Conservation (phyloP, 805 yeast species). For the Tetrapisispora arboricola region DNA sequence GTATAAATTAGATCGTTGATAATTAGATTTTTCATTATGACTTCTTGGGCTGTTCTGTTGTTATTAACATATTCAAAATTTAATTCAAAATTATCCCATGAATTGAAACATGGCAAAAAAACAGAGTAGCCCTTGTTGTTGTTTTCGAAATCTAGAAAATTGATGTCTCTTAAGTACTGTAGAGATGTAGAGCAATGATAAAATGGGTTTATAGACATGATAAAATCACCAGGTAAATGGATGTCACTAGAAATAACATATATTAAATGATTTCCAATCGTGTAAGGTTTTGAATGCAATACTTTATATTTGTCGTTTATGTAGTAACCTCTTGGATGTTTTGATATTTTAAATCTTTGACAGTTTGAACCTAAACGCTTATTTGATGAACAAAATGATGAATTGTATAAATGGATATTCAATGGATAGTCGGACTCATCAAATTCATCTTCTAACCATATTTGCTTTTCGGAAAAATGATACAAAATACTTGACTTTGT, state of each 20-base stretch:
- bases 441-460: conserved; percentile 16
- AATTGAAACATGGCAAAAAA: conserved; percentile 64
- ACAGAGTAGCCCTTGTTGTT: conserved; percentile 61
- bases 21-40: conserved; percentile 47
- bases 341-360: conserved; percentile 43
- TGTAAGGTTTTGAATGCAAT: conserved; percentile 32
- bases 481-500: conserved; percentile 41
- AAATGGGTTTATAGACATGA: conserved; percentile 54
- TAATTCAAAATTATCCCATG: conserved; percentile 60
- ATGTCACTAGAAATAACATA: conserved; percentile 54
- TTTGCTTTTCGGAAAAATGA: conserved; percentile 39
- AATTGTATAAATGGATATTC: conserved; percentile 31
- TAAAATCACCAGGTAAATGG: conserved; percentile 52
- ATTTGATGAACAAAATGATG: conserved; percentile 46
- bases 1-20: conserved; percentile 59
- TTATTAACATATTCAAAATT: conserved; percentile 46
- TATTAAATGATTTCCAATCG: conserved; percentile 55
- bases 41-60: conserved; percentile 41
- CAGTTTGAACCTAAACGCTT: conserved; percentile 50
- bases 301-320: conserved; percentile 52
- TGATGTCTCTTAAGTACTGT: conserved; percentile 42
- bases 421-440: background rate
- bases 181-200: conserved; percentile 57
- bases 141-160: conserved; percentile 41
- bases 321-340: conserved; percentile 19